These are phyloP conservation scores for Salix viminalis DNA, from an alignment of 345 rosid species.

Conservation along the genomic window DNA sequence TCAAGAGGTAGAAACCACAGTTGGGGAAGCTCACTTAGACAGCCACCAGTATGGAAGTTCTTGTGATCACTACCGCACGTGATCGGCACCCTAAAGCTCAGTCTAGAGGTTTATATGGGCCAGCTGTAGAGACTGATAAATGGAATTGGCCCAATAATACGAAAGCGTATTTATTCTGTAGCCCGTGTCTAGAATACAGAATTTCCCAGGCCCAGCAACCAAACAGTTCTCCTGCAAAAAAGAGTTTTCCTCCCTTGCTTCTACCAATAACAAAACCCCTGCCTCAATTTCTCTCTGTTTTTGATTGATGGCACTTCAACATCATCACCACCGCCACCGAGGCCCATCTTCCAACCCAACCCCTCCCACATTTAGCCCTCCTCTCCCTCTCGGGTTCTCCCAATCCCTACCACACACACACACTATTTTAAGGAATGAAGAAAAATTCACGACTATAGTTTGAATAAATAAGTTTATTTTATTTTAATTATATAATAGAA, in stretches of 20 bases:
- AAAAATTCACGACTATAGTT: too few relatives aligned
- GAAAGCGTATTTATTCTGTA: not conserved
- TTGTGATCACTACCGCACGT: too few relatives aligned
- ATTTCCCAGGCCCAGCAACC: not conserved
- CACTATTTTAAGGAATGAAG: too few relatives aligned
- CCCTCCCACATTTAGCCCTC: slow-evolving; percentile 24
- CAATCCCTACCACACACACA: not conserved
- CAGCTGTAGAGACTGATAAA: not conserved
- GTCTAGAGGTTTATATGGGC: not conserved
- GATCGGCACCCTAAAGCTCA: not conserved
- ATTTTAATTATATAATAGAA: too few relatives aligned
- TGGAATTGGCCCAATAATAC: not conserved
- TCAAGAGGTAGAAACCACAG: too few relatives aligned
- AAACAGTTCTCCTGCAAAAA: not conserved
- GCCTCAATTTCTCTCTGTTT: too few relatives aligned
- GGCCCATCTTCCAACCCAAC: slow-evolving; percentile 34
- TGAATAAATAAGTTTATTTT: too few relatives aligned
- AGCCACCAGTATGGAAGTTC: too few relatives aligned
- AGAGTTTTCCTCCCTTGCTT: not conserved
- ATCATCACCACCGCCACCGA: slow-evolving; percentile 12
- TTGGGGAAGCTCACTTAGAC: too few relatives aligned
- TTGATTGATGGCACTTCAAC: slow-evolving; percentile 10
- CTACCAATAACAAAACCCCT: not conserved
- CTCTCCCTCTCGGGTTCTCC: slow-evolving; percentile 39
- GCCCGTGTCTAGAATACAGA: not conserved